Conservation (phyloP, 2,329 filamentous ascomycete genomes). For the Purpureocillium lavendulum region DNA sequence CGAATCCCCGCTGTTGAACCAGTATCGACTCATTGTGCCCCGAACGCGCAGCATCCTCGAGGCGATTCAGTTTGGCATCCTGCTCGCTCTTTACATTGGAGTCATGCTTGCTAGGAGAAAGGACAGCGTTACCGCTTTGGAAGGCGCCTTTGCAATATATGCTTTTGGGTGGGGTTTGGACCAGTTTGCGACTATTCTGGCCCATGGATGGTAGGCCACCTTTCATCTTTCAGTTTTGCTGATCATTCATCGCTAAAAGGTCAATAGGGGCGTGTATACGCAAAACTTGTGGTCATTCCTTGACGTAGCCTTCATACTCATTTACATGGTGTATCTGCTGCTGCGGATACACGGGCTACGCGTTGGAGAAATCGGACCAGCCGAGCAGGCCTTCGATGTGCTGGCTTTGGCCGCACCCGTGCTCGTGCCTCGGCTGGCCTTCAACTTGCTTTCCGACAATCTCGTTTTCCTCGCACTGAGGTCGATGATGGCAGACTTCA, state of each 20-base stretch:
- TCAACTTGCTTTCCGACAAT: conserved; percentile 77
- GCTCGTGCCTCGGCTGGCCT: conserved; percentile 69
- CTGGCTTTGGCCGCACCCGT: conserved; percentile 74
- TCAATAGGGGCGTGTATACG: conserved; percentile 65
- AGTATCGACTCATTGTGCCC: conserved; percentile 78
- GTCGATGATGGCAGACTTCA: conserved; percentile 81
- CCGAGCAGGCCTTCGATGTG: conserved; percentile 65
- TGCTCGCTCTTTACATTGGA: conserved; percentile 60
- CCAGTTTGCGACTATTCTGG: conserved; percentile 67
- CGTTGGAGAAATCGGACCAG: conserved; percentile 35
- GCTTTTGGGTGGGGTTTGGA: conserved; percentile 72
- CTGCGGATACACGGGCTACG: conserved; percentile 59
- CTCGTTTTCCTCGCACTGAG: conserved; percentile 73
- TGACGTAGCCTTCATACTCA: conserved; percentile 66
- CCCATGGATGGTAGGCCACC: conserved; percentile 54
- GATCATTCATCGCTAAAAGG: neutral
- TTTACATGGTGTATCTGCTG: conserved; percentile 61
- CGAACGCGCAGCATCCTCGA: conserved; percentile 70
- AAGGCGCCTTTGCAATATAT: conserved; percentile 64
- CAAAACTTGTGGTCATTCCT: conserved; percentile 87
- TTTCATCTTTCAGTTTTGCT: neutral
- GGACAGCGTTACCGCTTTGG: conserved; percentile 44
- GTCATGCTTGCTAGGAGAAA: conserved; percentile 64
- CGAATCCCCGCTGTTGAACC: conserved; percentile 68
- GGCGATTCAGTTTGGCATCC: conserved; percentile 61